Evolutionary conservation across 2,329 filamentous ascomycete genomes (phyloP), one percentile per base, ranked within the genome.

Genomic region (Hypoxylon sp.): DNA sequence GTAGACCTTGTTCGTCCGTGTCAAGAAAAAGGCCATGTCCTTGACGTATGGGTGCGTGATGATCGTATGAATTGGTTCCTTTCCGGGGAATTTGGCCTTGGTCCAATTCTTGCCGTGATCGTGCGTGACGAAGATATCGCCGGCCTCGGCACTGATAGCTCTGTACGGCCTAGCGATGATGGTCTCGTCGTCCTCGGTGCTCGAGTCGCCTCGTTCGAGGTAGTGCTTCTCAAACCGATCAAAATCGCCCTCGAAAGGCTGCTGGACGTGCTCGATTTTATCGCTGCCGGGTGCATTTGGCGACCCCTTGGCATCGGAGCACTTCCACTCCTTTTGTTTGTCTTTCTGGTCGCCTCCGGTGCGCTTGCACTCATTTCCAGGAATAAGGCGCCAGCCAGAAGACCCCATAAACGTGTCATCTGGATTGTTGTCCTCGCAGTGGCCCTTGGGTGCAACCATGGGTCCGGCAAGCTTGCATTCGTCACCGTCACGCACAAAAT

Each of bases 51-150:
- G 81, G 71, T 99, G 92, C 20, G 89, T 90, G 54, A 89, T 83
- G 64, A 99, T 91, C 17, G 78, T 80, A 40, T 82, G 78, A 54
- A 98, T 85, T 2, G 86, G 79, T 64, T 93, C 86, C 26, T 86
- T 85, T 55, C 90, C 81, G 2, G 96, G 82, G 40, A 88, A 87
- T 49, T 82, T 70, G 11, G 78, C 74, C 37, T 72, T 79, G 20
- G 86, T 78, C 94, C 95, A 99, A 1, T 77, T 87, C 77, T 96
- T 96, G 69, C 95, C 95, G 69, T 97, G 94, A 71, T 99, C 87
- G 50, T 87, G 84, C 0, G 91, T 90, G 52, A 96, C 82, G 74
- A 83, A 92, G 15, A 96, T 82, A 46, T 87, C 79, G 10, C 83
- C 77, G 43, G 82, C 74, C 3, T 37, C 20, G 3, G 58, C 81